phyloP scores from a whole-genome alignment of 1,284 basidiomycete genomes.

The Sparassis latifolia region DNA sequence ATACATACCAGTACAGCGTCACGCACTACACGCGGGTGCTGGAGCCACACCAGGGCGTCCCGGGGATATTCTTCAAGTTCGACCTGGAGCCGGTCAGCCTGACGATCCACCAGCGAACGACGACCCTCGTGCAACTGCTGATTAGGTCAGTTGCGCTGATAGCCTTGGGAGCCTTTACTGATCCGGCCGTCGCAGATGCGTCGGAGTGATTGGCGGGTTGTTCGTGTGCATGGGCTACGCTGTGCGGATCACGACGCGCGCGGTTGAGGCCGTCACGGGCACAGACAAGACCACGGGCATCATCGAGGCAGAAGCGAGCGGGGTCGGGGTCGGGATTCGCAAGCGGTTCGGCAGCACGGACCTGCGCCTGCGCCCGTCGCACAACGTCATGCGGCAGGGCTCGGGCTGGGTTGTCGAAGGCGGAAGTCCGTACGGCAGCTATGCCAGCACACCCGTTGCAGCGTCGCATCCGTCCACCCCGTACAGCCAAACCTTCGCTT shows the following conservation, averaged over 20 bases:
- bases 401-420: slow-evolving; percentile 40
- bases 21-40: slow-evolving; percentile 85
- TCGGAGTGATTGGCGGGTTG: slow-evolving; percentile 76
- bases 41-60: slow-evolving; percentile 74
- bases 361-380: slow-evolving; percentile 33
- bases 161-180: slow-evolving; percentile 1
- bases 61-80: slow-evolving; percentile 96
- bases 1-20: slow-evolving; percentile 93
- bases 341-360: slow-evolving; percentile 41
- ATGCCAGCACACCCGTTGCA: slow-evolving; percentile 32
- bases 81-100: slow-evolving; percentile 90
- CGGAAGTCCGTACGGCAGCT: slow-evolving; percentile 31
- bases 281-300: slow-evolving; percentile 48
- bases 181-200: slow-evolving; percentile 35
- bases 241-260: slow-evolving; percentile 58
- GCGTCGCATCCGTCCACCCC: slow-evolving; percentile 23
- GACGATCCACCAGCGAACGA: slow-evolving; percentile 84
- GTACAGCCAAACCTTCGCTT: slow-evolving; percentile 11
- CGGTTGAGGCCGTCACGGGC: slow-evolving; percentile 63
- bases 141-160: slow-evolving; percentile 50
- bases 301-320: slow-evolving; percentile 56
- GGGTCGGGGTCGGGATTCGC: slow-evolving; percentile 37
- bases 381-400: slow-evolving; percentile 32
- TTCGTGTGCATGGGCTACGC: slow-evolving; percentile 79
- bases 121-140: slow-evolving; percentile 72